A percentile compares a stretch with the other conserved stretches of the same genome.
phyloP scores from a whole-genome alignment of 371 early-diverging fungal genomes.

The Rhizopus arrhizus region DNA sequence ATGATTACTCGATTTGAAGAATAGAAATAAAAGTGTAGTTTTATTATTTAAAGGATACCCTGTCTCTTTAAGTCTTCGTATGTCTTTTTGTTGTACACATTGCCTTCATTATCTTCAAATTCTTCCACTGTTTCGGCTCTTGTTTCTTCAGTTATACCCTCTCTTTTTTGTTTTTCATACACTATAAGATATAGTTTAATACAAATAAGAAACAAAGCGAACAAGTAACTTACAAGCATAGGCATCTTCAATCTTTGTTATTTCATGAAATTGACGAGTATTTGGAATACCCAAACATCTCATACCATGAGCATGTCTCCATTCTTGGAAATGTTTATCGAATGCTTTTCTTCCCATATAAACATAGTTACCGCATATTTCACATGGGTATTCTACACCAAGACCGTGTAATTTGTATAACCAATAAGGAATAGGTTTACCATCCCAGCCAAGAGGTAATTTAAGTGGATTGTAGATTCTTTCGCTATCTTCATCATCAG shows the following conservation, averaged over 20 bases:
- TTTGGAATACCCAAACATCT: conserved; percentile 93
- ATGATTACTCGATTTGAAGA: conserved; percentile 28
- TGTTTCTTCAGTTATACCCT: conserved; percentile 61
- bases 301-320: conserved; percentile 96
- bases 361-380: conserved; percentile 95
- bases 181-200: conserved; percentile 52
- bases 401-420: conserved; percentile 97
- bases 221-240: conserved; percentile 69
- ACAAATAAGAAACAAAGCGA: background rate
- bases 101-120: conserved; percentile 95
- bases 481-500: conserved; percentile 87
- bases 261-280: conserved; percentile 91
- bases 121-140: conserved; percentile 88
- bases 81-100: conserved; percentile 97
- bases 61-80: conserved; percentile 94
- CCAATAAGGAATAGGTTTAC: conserved; percentile 99
- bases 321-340: conserved; percentile 95
- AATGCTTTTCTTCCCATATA: conserved; percentile 98
- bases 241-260: conserved; percentile 91
- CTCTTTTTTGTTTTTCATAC: conserved; percentile 80
- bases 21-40: background rate
- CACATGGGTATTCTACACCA: conserved; percentile 93
- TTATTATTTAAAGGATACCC: conserved; percentile 70
- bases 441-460: conserved; percentile 97
- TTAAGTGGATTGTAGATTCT: conserved; percentile 96